A percentile compares a stretch with the other conserved stretches of the same genome.
Evolutionary conservation across 2,329 filamentous ascomycete genomes (phyloP).

Genomic region (Graphiopsis chlorocephala): DNA sequence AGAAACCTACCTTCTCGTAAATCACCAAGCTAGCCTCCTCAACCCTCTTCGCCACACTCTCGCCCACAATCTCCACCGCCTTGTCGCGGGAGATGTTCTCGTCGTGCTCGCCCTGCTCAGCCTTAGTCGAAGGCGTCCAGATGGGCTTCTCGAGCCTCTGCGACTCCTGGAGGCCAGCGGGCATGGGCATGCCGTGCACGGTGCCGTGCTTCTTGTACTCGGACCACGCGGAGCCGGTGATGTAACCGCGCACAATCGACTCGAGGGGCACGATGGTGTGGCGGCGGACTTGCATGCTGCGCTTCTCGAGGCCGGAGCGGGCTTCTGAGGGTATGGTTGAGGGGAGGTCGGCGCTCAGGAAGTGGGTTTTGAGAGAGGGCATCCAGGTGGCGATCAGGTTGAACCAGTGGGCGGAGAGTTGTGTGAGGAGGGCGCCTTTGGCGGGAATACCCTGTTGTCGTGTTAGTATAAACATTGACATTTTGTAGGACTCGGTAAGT

Average conservation of each 20-base stretch:
- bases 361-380: slow-evolving; percentile 61
- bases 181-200: slow-evolving; percentile 72
- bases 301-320: slow-evolving; percentile 47
- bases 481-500: background rate
- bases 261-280: slow-evolving; percentile 75
- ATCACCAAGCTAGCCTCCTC: slow-evolving; percentile 63
- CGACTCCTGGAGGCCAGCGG: slow-evolving; percentile 67
- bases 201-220: slow-evolving; percentile 74
- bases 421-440: slow-evolving; percentile 66
- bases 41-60: slow-evolving; percentile 61
- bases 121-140: slow-evolving; percentile 83
- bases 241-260: slow-evolving; percentile 84
- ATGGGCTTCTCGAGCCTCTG: slow-evolving; percentile 67
- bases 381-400: slow-evolving; percentile 55
- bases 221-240: slow-evolving; percentile 79
- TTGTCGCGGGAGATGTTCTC: slow-evolving; percentile 78
- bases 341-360: slow-evolving; percentile 59
- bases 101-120: slow-evolving; percentile 72
- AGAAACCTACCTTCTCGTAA: slow-evolving; percentile 53
- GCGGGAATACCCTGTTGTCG: slow-evolving; percentile 58
- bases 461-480: background rate
- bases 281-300: slow-evolving; percentile 74
- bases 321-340: slow-evolving; percentile 40
- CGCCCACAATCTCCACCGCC: slow-evolving; percentile 61
- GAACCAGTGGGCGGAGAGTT: slow-evolving; percentile 69